phyloP scores from a whole-genome alignment of 2,329 filamentous ascomycete species.

The Fusarium kyushuense region DNA sequence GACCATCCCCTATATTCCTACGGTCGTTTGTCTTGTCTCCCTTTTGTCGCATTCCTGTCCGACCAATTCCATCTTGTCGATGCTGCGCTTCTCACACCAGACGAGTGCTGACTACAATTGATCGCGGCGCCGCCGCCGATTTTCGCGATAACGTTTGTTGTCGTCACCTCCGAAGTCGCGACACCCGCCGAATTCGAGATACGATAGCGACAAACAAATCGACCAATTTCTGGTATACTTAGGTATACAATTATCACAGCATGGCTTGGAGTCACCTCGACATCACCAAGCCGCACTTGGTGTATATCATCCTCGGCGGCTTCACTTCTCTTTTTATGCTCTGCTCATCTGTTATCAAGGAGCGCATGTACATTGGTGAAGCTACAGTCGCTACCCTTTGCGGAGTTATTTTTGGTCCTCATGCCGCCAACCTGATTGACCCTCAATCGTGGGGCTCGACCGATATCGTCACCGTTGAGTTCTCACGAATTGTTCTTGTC shows the following conservation, averaged over 20 bases:
- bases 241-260: slow-evolving; percentile 23
- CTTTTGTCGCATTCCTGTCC: slow-evolving; percentile 9
- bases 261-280: slow-evolving; percentile 86
- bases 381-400: slow-evolving; percentile 92
- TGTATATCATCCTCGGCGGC: slow-evolving; percentile 97
- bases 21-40: slow-evolving; percentile 9
- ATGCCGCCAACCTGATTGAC: slow-evolving; percentile 84
- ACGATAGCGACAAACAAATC: slow-evolving; percentile 15
- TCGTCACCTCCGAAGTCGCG: slow-evolving; percentile 34
- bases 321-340: slow-evolving; percentile 99
- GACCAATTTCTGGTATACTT: slow-evolving; percentile 16
- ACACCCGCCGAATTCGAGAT: slow-evolving; percentile 19
- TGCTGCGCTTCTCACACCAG: slow-evolving; percentile 10
- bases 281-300: slow-evolving; percentile 95
- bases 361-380: slow-evolving; percentile 98
- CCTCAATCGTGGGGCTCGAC: slow-evolving; percentile 82
- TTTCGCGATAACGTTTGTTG: slow-evolving; percentile 32
- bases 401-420: slow-evolving; percentile 89
- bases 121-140: slow-evolving; percentile 39
- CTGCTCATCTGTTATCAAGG: slow-evolving; percentile 97
- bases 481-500: slow-evolving; percentile 88
- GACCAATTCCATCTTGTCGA: slow-evolving; percentile 4
- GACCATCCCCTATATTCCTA: slow-evolving; percentile 1
- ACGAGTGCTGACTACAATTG: slow-evolving; percentile 38
- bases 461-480: slow-evolving; percentile 89